Evolutionary conservation across 2,329 filamentous ascomycete genomes (phyloP), one percentile per base, ranked within the genome.

Genomic region (Botrytis galanthina): DNA sequence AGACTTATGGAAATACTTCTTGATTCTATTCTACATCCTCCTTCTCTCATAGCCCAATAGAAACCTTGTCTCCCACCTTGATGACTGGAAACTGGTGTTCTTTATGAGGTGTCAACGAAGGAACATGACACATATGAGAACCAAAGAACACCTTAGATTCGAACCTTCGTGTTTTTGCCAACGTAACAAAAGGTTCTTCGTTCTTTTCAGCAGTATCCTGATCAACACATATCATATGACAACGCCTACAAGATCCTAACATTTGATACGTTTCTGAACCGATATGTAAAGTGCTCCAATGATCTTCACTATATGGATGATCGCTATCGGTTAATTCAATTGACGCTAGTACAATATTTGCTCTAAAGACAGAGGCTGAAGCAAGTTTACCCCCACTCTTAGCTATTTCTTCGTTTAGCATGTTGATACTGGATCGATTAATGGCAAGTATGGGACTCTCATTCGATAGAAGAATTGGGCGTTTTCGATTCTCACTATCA

Each of bases 181-280:
- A 84, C 0, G 94, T 98, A 5, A 92, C 88, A 80, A 96, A 97
- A 0, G 96, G 96, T 81, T 98, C 96, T 75, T 94, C 90, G 76
- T 90, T 89, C 81, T 90, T 92, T 75, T 90, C 86, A 0, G 90
- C 94, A 20, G 92, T 97, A 64, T 90, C 85, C 81, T 98, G 96
- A 79, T 99, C 91, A 63, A 98, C 89, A 80, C 95, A 98, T 16
- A 99, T 92, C 95, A 99, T 98, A 81, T 97, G 94, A 78, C 96
- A 99, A 74, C 96, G 86, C 74, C 94, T 89, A 79, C 96, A 99
- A 4, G 92, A 89, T 0, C 95, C 95, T 7, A 98, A 83, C 79
- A 97, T 89, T 75, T 92, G 86, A 78, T 93, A 92, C 16, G 83
- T 82, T 74, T 91, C 86, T 3, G 81, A 77, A 2, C 92, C 92